Percentiles rank a stretch among this genome's conserved stretches.
Evolutionary conservation across 331 rosid species (phyloP).

Genomic region (Quercus tomentella): DNA sequence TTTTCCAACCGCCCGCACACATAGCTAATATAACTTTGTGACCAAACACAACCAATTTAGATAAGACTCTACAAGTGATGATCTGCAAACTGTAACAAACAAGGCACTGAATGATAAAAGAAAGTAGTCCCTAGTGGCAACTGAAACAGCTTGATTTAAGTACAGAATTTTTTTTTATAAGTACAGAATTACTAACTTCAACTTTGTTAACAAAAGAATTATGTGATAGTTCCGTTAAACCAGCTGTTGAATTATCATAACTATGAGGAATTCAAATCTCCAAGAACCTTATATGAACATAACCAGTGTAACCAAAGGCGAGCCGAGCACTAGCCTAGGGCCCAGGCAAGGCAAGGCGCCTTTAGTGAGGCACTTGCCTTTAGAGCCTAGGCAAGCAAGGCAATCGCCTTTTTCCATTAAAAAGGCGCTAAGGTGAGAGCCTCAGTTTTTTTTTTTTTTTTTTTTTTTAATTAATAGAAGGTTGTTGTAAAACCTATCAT

Average conservation of each 20-base stretch:
- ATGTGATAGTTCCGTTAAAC: not conserved
- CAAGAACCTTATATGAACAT: not conserved
- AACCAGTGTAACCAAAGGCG: too few relatives aligned
- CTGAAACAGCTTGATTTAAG: constrained; percentile 1
- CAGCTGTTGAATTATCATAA: not conserved
- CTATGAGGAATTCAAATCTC: not conserved
- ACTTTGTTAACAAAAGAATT: not conserved
- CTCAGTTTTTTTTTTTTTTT: too few relatives aligned
- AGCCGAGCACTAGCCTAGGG: not conserved
- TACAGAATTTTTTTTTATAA: not conserved
- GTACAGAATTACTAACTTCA: not conserved
- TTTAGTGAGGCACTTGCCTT: too few relatives aligned
- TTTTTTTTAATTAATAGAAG: not conserved
- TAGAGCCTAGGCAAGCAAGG: too few relatives aligned
- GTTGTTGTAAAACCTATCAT: not conserved
- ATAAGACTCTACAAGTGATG: not conserved
- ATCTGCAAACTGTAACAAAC: not conserved
- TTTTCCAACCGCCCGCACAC: not conserved
- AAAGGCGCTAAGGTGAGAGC: too few relatives aligned
- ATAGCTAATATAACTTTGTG: not conserved
- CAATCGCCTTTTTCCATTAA: too few relatives aligned
- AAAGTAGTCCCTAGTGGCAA: not conserved
- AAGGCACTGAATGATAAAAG: not conserved
- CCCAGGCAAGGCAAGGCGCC: too few relatives aligned
- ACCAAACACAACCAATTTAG: not conserved